Evolutionary conservation across 73 alveolate species (phyloP), one percentile per base, ranked within the genome.

Genomic region (Paramecium bursaria): DNA sequence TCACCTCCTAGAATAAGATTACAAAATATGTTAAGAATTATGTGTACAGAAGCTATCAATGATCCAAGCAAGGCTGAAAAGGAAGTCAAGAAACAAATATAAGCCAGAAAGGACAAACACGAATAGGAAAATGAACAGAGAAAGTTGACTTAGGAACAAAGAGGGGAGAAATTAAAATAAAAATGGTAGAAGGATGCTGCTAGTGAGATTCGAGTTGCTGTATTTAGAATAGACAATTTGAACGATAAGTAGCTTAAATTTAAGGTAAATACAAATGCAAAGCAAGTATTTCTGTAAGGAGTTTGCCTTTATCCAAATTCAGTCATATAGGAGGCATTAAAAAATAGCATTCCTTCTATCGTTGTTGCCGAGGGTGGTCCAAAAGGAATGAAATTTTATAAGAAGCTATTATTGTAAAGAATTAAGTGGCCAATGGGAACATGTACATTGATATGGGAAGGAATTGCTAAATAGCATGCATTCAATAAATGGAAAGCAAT

Each of bases 351-450:
- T n/a, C 96, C 96, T 11, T 74, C 88, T 27, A 31, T 95, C 26
- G 92, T 95, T 26, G 61, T 93, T 1, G 97, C 92, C 44, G 98
- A 95, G 87, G 99, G 99, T 23, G 99, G 99, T 14, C 92, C 92
- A 14, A 75, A 92, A 51, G 99, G 98, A 3, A 92, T 95, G 22
- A 89, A 93, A 79, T 90, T 85, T 44, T 95, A 86, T 85, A 95
- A 93, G 79, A 88, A 91, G 46, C 80, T 95, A 25, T 67, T 94
- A 74, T 82, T 95, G 21, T 61, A 95, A 21, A 86, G 99, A 76
- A 91, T 95, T 10, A 86, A 93, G 55, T 95, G 99, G 98, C 75
- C 22, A 39, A n/a, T 23, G 4, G 85, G 42, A 10, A 67, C 77
- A 17, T 94, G 98, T 75, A 87, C 87, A 39, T 52, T 94, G 35